Evolutionary conservation across 1,284 basidiomycete species (phyloP), one percentile per base, ranked within the genome.

Genomic region (Ustilago trichophora): DNA sequence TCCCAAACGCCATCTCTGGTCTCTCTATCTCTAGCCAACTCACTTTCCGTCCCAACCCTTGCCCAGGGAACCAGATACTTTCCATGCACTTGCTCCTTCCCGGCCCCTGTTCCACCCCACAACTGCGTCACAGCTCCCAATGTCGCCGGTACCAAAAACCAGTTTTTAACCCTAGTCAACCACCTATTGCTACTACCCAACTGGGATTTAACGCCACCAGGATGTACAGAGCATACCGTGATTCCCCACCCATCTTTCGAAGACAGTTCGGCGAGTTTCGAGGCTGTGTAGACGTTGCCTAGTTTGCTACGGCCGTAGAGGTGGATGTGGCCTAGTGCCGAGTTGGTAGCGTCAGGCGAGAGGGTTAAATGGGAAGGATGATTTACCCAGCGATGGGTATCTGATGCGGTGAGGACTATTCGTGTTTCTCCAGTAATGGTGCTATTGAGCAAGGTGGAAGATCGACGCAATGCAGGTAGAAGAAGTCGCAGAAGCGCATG

Each of bases 21-120:
- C 6, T 32, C 12, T 6, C 37, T 8, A 33, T 72, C 25, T 4
- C 37, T 32, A 0, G 57, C 75, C 13, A 67, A 34, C 6, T 60
- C 38, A 31, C 53, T 64, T 7, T 55, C 44, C 31, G 24, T 27
- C 0, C 73, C 71, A 0, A 55, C 49, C 3, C 49, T 41, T 10
- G 73, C 70, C 58, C 67, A 77, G 3, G 75, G 75, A 1, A 77
- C 56, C 12, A 64, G 37, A 32, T 73, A 77, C 12, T 31, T 42
- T 1, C 62, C 71, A 18, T 65, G 49, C n/a, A 73, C 59, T 27
- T 51, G 32, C 2, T 47, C 32, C 4, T 11, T 25, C 9, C 51
- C 33, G 0, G 67, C 55, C 2, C 48, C 59, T 0, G 57, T 54
- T 2, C 42, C 58, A 0, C 59, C 73, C 55, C 68, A 75, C 10